phyloP scores from a whole-genome alignment of 2,329 filamentous ascomycete species.

The Fusarium nurragi region DNA sequence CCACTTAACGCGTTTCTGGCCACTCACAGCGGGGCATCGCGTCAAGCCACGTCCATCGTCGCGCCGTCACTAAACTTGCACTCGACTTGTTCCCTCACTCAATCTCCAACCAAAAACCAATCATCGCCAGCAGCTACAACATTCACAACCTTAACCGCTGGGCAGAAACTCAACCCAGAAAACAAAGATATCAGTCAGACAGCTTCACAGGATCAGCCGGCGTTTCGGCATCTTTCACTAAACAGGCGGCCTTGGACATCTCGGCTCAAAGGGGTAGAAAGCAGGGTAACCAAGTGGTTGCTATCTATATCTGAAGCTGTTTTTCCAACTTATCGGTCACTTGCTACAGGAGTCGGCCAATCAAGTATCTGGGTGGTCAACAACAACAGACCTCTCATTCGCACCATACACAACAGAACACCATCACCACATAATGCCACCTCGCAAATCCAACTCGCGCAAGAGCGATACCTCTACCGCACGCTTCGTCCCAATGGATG shows the following conservation, averaged over 20 bases:
- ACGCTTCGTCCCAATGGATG: conserved; percentile 57
- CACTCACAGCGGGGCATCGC: conserved; percentile 43
- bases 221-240: background rate
- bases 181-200: background rate
- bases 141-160: background rate
- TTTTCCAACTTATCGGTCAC: background rate
- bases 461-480: conserved; percentile 59
- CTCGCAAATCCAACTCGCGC: conserved; percentile 63
- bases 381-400: background rate
- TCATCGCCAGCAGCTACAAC: conserved; percentile 2
- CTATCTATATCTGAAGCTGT: background rate
- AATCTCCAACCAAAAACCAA: conserved; percentile 2
- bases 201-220: background rate
- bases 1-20: conserved; percentile 45
- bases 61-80: conserved; percentile 37
- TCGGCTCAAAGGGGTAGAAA: conserved; percentile 14
- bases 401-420: background rate
- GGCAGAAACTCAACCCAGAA: background rate
- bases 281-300: conserved; percentile 33
- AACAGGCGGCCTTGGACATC: background rate
- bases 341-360: background rate
- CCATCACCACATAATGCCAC: conserved; percentile 56
- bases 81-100: conserved; percentile 2
- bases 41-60: conserved; percentile 34
- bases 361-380: background rate